These are phyloP conservation scores for Fonsecaea pedrosoi DNA, from an alignment of 2,329 filamentous ascomycete genomes.

Conservation along the genomic window DNA sequence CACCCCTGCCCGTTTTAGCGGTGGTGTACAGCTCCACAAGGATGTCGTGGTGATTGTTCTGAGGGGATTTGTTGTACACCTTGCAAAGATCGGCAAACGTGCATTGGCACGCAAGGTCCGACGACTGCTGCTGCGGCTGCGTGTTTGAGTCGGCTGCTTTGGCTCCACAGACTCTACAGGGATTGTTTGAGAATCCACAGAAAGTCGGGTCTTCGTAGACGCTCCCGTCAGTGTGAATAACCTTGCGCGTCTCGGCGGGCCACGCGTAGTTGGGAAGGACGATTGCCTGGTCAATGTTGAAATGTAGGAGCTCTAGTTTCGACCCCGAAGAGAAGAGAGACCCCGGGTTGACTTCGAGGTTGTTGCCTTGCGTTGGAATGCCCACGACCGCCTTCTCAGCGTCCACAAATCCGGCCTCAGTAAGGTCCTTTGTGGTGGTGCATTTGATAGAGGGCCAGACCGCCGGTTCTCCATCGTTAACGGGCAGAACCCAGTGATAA, in stretches of 20 bases:
- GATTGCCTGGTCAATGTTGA: slow-evolving; percentile 19
- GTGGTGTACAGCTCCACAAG: slow-evolving; percentile 33
- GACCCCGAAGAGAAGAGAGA: background rate
- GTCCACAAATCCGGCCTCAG: slow-evolving; percentile 10
- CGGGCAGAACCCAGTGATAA: slow-evolving; percentile 28
- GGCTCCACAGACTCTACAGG: slow-evolving; percentile 16
- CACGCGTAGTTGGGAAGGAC: slow-evolving; percentile 23
- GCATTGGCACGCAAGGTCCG: slow-evolving; percentile 21
- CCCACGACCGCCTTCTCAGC: background rate
- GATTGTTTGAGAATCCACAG: slow-evolving; percentile 2
- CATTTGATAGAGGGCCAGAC: slow-evolving; percentile 19
- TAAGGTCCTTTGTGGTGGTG: slow-evolving; percentile 19
- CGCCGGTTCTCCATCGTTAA: background rate
- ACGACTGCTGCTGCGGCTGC: background rate
- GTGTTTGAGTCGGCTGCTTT: background rate
- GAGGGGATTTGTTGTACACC: slow-evolving; percentile 4
- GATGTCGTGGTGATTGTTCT: background rate
- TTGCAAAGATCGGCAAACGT: slow-evolving; percentile 20
- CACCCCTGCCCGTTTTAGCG: slow-evolving; percentile 23
- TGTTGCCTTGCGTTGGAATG: background rate
- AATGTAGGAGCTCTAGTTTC: slow-evolving; percentile 13
- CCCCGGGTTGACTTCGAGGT: slow-evolving; percentile 1
- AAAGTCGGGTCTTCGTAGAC: slow-evolving; percentile 18
- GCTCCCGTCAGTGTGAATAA: background rate
- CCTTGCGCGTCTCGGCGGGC: background rate